Evolutionary conservation across 139 green algal species (phyloP), one percentile per base, ranked within the genome.

Genomic region (Chlorella vulgaris): DNA sequence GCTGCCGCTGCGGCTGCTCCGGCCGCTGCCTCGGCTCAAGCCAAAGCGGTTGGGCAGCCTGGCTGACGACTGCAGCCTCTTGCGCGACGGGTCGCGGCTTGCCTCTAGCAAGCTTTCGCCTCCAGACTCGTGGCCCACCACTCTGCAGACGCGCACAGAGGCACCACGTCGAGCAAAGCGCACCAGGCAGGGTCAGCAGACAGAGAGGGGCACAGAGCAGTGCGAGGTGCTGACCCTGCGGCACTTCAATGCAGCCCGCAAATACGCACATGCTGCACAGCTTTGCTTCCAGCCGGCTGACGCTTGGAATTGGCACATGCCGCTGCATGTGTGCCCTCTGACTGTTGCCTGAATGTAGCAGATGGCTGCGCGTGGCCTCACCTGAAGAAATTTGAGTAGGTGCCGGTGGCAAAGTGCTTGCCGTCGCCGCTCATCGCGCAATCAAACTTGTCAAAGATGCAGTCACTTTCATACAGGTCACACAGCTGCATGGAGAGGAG

Each of bases 391-490:
- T 95, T 96, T 78, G 91, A 95, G 93, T 99, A 99, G 29, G 94
- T 97, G 33, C 96, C 96, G 29, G 94, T 98, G 38, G 92, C 92
- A n/a, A 97, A 86, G 60, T 90, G 80, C 51, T 85, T 79, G 61
- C 95, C 94, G 29, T 91, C 83, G 15, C 93, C 91, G 69, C 90
- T 97, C 61, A 97, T 87, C 75, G 84, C 92, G 87, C 93, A 97
- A 86, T 98, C 95, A 83, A 99, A 99, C 90, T 99, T 99, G 91
- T 99, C 96, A 79, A 99, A 99, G 70, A 99, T 98, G 84, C 85
- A 94, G 89, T 99, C 97, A 81, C 96, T 99, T 88, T 99, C 97
- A 85, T 99, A 99, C 81, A 99, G 86, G 84, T 99, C 96, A 83
- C 93, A 97, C 63, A 99, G 88, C 91, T 95, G 89, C 86, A 28